Conservation (phyloP, 768 basidiomycete species). For the Termitomyces sp. region DNA sequence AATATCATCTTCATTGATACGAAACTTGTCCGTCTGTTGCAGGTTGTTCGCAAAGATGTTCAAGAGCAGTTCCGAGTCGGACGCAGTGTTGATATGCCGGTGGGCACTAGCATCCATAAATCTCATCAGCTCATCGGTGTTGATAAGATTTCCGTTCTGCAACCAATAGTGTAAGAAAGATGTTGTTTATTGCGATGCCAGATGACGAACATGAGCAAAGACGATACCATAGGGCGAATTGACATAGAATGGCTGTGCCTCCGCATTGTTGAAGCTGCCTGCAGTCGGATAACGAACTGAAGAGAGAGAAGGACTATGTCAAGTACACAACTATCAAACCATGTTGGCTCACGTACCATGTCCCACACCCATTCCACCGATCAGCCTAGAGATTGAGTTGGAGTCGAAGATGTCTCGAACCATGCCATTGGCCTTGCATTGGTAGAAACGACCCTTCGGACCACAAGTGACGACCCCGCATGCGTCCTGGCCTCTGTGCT, state of each 20-base stretch:
- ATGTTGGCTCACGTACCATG: conserved; percentile 58
- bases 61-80: conserved; percentile 94
- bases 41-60: conserved; percentile 98
- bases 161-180: conserved; percentile 1
- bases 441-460: conserved; percentile 90
- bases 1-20: conserved; percentile 99
- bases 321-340: conserved; percentile 15
- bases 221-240: conserved; percentile 99
- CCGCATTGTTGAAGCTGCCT: conserved; percentile 93
- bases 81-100: conserved; percentile 97
- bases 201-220: conserved; percentile 80
- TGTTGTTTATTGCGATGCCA: not conserved
- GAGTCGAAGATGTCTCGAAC: conserved; percentile 94
- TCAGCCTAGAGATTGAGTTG: conserved; percentile 65
- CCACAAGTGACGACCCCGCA: conserved; percentile 97
- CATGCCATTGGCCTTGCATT: conserved; percentile 99
- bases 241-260: conserved; percentile 99
- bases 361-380: conserved; percentile 96
- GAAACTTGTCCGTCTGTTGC: conserved; percentile 97
- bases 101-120: conserved; percentile 96
- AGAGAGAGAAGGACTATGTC: conserved; percentile 3
- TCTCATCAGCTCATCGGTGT: conserved; percentile 79
- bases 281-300: conserved; percentile 97
- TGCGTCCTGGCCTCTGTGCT: conserved; percentile 97
- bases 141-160: conserved; percentile 98